Percentiles rank a stretch among this genome's conserved stretches.
Evolutionary conservation across 495 filamentous ascomycete species (phyloP).

Genomic region (Aspergillus bridgeri): DNA sequence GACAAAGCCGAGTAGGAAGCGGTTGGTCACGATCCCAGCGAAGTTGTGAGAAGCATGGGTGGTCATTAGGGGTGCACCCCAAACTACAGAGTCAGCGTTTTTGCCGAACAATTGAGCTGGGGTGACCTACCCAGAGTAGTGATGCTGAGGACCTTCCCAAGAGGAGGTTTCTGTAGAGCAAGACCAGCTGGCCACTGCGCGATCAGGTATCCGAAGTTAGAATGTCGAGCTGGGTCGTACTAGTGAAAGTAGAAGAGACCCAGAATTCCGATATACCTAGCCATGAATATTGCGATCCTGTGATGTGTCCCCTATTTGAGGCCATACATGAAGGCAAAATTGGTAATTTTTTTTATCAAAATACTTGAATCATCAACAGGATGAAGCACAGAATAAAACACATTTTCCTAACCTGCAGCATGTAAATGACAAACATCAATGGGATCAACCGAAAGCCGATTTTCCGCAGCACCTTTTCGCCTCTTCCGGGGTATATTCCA

Average conservation of each 20-base stretch:
- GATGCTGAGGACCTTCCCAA: slow-evolving; percentile 48
- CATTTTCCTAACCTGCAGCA: slow-evolving; percentile 28
- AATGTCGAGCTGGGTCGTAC: slow-evolving; percentile 42
- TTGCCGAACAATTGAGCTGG: slow-evolving; percentile 3
- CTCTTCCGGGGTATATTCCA: slow-evolving; percentile 43
- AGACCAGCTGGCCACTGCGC: slow-evolving; percentile 52
- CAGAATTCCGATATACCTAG: slow-evolving; percentile 25
- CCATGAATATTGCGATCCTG: slow-evolving; percentile 59
- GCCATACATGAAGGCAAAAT: slow-evolving; percentile 59
- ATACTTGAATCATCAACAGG: slow-evolving; percentile 25
- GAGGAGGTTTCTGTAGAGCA: slow-evolving; percentile 50
- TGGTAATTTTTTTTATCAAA: slow-evolving; percentile 60
- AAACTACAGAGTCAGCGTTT: slow-evolving; percentile 25
- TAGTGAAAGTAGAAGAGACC: background rate
- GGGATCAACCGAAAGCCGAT: slow-evolving; percentile 56
- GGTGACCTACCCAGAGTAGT: slow-evolving; percentile 30
- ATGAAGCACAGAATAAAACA: too few relatives aligned
- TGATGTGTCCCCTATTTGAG: slow-evolving; percentile 50
- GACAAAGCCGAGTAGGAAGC: slow-evolving; percentile 51
- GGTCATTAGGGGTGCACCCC: slow-evolving; percentile 41
- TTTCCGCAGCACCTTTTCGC: slow-evolving; percentile 49
- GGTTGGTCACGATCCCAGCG: slow-evolving; percentile 40
- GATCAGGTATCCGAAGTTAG: slow-evolving; percentile 53
- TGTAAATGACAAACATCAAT: slow-evolving; percentile 53
- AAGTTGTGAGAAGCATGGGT: slow-evolving; percentile 41